phyloP scores from a whole-genome alignment of 1,139 yeast genomes.

The Taiozyma onychis region DNA sequence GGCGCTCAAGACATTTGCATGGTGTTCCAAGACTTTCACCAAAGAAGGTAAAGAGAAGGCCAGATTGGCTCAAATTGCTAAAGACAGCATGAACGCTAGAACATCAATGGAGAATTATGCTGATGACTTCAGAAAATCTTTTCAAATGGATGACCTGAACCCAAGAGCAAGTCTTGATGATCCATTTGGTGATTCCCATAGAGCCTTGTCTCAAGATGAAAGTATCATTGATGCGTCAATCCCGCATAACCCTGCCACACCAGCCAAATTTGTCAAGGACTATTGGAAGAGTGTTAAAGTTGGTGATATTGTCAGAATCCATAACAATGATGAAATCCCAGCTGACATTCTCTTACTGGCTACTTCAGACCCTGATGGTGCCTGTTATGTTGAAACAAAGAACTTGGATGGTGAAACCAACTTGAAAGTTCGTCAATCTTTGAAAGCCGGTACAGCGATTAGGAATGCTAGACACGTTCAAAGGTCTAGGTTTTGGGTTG shows the following conservation, averaged over 20 bases:
- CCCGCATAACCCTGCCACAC: slow-evolving; percentile 28
- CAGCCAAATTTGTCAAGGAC: slow-evolving; percentile 50
- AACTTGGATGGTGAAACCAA: slow-evolving; percentile 97
- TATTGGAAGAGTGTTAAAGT: slow-evolving; percentile 88
- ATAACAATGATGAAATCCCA: slow-evolving; percentile 88
- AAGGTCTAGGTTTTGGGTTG: slow-evolving; percentile 73
- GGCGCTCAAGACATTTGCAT: slow-evolving; percentile 24
- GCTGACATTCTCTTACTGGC: slow-evolving; percentile 81
- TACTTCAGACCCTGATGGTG: slow-evolving; percentile 85
- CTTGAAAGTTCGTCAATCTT: slow-evolving; percentile 71
- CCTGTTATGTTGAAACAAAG: slow-evolving; percentile 90
- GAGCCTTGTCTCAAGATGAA: slow-evolving; percentile 27
- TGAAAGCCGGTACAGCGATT: slow-evolving; percentile 62
- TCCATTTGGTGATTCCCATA: slow-evolving; percentile 11
- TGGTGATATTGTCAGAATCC: slow-evolving; percentile 82
- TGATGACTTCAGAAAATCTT: slow-evolving; percentile 10
- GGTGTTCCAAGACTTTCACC: slow-evolving; percentile 28
- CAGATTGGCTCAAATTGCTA: slow-evolving; percentile 9
- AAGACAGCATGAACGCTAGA: slow-evolving; percentile 11
- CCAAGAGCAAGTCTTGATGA: slow-evolving; percentile 10
- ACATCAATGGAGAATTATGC: slow-evolving; percentile 19
- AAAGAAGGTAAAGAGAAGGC: slow-evolving; percentile 25
- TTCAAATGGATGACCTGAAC: slow-evolving; percentile 13
- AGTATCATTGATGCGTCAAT: slow-evolving; percentile 14
- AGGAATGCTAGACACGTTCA: slow-evolving; percentile 69